Evolutionary conservation across 2,329 filamentous ascomycete species (phyloP).

Genomic region (Nemania abortiva): DNA sequence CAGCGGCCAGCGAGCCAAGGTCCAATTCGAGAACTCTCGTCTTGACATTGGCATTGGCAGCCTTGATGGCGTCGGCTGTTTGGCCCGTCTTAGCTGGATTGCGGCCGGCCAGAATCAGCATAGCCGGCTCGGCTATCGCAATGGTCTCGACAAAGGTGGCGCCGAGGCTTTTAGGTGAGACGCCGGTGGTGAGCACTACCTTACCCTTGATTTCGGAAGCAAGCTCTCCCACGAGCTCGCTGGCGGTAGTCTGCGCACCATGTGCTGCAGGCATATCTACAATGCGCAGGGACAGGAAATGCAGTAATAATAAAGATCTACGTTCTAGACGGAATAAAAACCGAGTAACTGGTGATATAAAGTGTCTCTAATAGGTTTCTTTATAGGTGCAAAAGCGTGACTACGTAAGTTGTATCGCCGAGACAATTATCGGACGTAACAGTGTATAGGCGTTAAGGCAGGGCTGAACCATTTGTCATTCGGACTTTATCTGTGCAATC

Average conservation of each 20-base stretch:
- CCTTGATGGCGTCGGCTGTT: slow-evolving; percentile 53
- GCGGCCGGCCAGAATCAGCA: slow-evolving; percentile 62
- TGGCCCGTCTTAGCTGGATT: slow-evolving; percentile 55
- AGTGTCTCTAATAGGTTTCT: not conserved
- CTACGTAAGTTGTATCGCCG: not conserved
- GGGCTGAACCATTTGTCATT: not conserved
- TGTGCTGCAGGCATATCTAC: not conserved
- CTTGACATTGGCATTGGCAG: slow-evolving; percentile 50
- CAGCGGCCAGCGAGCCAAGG: slow-evolving; percentile 28
- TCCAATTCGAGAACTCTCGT: slow-evolving; percentile 50
- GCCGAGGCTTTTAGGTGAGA: slow-evolving; percentile 53
- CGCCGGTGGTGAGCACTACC: not conserved
- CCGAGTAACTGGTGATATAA: not conserved
- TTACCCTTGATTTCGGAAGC: slow-evolving; percentile 2
- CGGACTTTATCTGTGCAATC: not conserved
- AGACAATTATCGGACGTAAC: not conserved
- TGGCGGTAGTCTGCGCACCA: not conserved
- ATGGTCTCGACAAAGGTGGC: slow-evolving; percentile 52
- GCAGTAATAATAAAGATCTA: not conserved
- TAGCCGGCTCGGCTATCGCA: slow-evolving; percentile 55
- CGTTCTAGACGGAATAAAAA: not conserved
- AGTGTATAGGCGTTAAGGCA: not conserved
- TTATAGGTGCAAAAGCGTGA: not conserved
- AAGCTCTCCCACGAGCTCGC: slow-evolving; percentile 1
- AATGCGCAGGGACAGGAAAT: not conserved